These are phyloP conservation scores for Yamadazyma sp. DNA, from an alignment of 1,139 yeast species.

Conservation along the genomic window DNA sequence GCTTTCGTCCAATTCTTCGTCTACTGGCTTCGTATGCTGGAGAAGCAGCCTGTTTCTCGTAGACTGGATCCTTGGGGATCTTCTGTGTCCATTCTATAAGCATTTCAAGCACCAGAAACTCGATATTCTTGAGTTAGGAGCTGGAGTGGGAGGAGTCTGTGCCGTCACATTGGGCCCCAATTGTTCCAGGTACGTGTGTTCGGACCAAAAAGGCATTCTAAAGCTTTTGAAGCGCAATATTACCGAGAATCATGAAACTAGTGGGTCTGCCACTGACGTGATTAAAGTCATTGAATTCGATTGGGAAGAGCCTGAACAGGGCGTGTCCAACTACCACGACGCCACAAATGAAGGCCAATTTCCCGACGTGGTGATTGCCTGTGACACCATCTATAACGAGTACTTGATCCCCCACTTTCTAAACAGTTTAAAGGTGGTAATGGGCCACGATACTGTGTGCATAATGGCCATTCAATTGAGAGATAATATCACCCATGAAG, in stretches of 20 bases:
- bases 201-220: conserved; percentile 61
- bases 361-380: conserved; percentile 57
- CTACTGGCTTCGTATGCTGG: conserved; percentile 77
- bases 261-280: conserved; percentile 1
- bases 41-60: conserved; percentile 48
- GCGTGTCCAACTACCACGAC: conserved; percentile 22
- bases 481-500: conserved; percentile 50
- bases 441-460: conserved; percentile 34
- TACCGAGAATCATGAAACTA: conserved; percentile 25
- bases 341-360: conserved; percentile 2
- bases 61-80: conserved; percentile 47
- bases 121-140: conserved; percentile 59
- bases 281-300: conserved; percentile 56
- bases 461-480: conserved; percentile 58
- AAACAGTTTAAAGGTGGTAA: conserved; percentile 35
- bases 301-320: conserved; percentile 57
- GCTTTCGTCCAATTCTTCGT: conserved; percentile 43
- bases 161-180: conserved; percentile 45
- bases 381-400: conserved; percentile 73
- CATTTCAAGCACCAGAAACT: background rate
- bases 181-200: conserved; percentile 47
- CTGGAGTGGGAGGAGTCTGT: conserved; percentile 63
- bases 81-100: conserved; percentile 22
- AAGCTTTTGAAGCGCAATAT: conserved; percentile 52
- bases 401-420: conserved; percentile 55